Percentiles rank a stretch among this genome's conserved stretches.
Evolutionary conservation across 2,329 filamentous ascomycete species (phyloP).

Genomic region (Apiospora phragmitis): DNA sequence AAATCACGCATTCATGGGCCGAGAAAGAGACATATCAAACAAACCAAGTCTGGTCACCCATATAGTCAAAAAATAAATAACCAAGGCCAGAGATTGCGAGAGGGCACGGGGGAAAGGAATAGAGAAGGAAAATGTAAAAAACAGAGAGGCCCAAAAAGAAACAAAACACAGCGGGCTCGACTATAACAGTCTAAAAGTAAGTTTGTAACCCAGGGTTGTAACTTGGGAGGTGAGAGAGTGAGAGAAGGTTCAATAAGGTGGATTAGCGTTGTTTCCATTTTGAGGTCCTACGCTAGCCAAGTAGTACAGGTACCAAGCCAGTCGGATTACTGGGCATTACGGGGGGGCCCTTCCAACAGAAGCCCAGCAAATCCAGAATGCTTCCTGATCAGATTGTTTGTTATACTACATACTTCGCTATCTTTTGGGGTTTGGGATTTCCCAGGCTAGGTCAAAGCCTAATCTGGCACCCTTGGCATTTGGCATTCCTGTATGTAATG

Average conservation of each 20-base stretch:
- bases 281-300: neutral
- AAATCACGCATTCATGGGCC: constrained; percentile 5
- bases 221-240: neutral
- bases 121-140: neutral
- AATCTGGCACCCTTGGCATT: neutral
- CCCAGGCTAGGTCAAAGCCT: neutral
- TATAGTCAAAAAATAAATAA: neutral
- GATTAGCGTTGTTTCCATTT: neutral
- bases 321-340: neutral
- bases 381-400: neutral
- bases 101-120: neutral
- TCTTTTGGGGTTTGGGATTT: neutral
- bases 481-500: neutral
- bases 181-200: constrained; percentile 6
- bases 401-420: neutral
- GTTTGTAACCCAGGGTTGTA: constrained; percentile 1
- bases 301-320: constrained; percentile 7
- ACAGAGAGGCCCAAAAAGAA: neutral
- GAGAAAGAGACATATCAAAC: constrained; percentile 8
- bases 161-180: neutral
- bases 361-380: neutral
- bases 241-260: constrained; percentile 7
- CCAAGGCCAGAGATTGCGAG: neutral
- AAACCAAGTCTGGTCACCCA: neutral
- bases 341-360: neutral